A percentile compares a stretch with the other conserved stretches of the same genome.
These are phyloP conservation scores for Cerrena zonata DNA, from an alignment of 1,284 basidiomycete genomes.

Conservation along the genomic window DNA sequence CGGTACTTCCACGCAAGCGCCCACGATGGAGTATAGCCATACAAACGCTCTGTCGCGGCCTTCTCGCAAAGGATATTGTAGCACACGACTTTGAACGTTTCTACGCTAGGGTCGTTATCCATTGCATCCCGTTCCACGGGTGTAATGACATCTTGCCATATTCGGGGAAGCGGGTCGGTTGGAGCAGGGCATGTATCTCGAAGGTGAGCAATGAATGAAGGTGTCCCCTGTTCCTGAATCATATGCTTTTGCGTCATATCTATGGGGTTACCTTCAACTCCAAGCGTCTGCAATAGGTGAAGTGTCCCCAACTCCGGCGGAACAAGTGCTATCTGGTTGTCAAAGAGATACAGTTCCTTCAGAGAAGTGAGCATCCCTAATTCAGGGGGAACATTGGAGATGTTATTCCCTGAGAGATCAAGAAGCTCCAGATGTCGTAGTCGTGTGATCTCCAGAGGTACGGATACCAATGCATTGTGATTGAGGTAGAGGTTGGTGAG, in stretches of 20 bases:
- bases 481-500: conserved; percentile 95
- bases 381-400: conserved; percentile 78
- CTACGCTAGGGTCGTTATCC: conserved; percentile 50
- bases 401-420: conserved; percentile 88
- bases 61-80: conserved; percentile 96
- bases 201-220: conserved; percentile 80
- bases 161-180: conserved; percentile 75
- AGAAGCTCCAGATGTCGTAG: conserved; percentile 85
- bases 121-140: conserved; percentile 61
- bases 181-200: conserved; percentile 85
- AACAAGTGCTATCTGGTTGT: conserved; percentile 84
- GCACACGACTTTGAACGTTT: conserved; percentile 77
- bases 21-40: conserved; percentile 97
- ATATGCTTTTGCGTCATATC: conserved; percentile 73
- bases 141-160: conserved; percentile 75
- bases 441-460: conserved; percentile 82
- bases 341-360: conserved; percentile 91
- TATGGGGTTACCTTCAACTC: conserved; percentile 93
- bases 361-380: conserved; percentile 87
- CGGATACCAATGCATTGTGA: conserved; percentile 80
- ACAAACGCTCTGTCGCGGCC: conserved; percentile 84
- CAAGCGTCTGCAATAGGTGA: conserved; percentile 89
- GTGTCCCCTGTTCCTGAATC: conserved; percentile 90
- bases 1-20: conserved; percentile 93
- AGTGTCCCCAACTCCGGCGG: conserved; percentile 87